These are phyloP conservation scores for Ashbya aceris DNA, from an alignment of 1,139 yeast species.

Conservation along the genomic window DNA sequence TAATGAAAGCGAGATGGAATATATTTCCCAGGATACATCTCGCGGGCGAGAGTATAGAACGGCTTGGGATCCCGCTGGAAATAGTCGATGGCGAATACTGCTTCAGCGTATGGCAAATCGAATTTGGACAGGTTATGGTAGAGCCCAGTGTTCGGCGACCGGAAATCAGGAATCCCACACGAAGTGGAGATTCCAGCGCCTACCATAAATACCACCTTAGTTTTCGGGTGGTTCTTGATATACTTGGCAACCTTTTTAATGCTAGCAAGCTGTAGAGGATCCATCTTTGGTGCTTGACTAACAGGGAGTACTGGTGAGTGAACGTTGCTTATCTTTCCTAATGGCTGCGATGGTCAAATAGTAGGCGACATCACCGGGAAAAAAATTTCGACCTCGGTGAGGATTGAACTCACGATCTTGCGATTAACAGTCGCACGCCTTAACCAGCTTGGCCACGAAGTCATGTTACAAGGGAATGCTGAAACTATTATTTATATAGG, in stretches of 20 bases:
- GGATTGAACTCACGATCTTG: conserved; percentile 31
- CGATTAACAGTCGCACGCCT: conserved; percentile 32
- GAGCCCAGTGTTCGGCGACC: conserved; percentile 86
- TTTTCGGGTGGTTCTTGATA: conserved; percentile 18
- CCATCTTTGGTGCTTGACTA: too few species aligned
- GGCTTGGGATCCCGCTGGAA: conserved; percentile 70
- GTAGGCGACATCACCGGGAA: conserved; percentile 1
- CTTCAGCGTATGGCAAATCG: conserved; percentile 84
- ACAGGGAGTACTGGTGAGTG: too few species aligned
- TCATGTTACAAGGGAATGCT: conserved; percentile 5
- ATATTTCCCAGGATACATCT: conserved; percentile 79
- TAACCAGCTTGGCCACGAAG: conserved; percentile 31
- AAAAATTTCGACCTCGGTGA: conserved; percentile 27
- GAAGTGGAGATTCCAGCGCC: conserved; percentile 94
- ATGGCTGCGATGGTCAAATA: background rate
- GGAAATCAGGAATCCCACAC: conserved; percentile 91
- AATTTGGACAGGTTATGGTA: conserved; percentile 71
- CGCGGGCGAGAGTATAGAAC: conserved; percentile 75
- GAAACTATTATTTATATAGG: too few species aligned
- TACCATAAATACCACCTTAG: conserved; percentile 36
- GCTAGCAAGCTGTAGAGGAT: too few species aligned
- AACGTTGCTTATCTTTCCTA: background rate
- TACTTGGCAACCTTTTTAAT: conserved; percentile 14
- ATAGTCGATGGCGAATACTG: conserved; percentile 84
- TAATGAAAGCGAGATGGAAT: conserved; percentile 75